Conservation (phyloP, 192 early-diverging fungal genomes). For the Backusella westeae region DNA sequence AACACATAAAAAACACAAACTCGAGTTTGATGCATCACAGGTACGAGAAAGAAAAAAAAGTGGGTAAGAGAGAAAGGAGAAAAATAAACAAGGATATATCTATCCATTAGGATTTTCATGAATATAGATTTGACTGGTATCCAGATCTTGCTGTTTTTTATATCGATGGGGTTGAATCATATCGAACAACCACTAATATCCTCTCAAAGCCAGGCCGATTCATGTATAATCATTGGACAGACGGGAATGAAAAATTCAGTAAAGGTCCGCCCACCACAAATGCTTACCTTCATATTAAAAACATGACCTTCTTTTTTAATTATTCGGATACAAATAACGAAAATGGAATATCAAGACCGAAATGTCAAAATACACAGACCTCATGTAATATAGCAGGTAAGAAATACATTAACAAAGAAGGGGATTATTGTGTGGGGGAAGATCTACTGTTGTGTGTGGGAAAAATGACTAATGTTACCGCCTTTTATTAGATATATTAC, state of each 20-base stretch:
- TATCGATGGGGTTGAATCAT: conserved; percentile 7
- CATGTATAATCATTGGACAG: conserved; percentile 30
- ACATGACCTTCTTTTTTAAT: conserved; percentile 4
- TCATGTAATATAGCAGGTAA: conserved; percentile 7
- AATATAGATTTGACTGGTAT: conserved; percentile 34
- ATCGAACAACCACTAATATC: conserved; percentile 13
- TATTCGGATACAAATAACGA: background rate
- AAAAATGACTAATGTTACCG: background rate
- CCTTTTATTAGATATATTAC: background rate
- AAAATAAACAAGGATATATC: background rate
- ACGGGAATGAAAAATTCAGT: conserved; percentile 23
- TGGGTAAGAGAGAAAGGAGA: background rate
- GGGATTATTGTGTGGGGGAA: background rate
- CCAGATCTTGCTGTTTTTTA: conserved; percentile 14
- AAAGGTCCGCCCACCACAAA: conserved; percentile 15
- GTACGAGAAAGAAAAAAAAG: background rate
- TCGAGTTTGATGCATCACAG: conserved; percentile 17
- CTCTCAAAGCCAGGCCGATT: conserved; percentile 16
- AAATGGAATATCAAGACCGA: background rate
- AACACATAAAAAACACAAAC: conserved; percentile 12
- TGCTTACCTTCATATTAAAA: conserved; percentile 13
- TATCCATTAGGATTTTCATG: conserved; percentile 18
- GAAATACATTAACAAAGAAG: background rate
- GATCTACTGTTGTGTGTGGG: background rate
- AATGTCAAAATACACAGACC: background rate